Conservation (phyloP, 2,329 filamentous ascomycete genomes). For the Alternaria triticina region DNA sequence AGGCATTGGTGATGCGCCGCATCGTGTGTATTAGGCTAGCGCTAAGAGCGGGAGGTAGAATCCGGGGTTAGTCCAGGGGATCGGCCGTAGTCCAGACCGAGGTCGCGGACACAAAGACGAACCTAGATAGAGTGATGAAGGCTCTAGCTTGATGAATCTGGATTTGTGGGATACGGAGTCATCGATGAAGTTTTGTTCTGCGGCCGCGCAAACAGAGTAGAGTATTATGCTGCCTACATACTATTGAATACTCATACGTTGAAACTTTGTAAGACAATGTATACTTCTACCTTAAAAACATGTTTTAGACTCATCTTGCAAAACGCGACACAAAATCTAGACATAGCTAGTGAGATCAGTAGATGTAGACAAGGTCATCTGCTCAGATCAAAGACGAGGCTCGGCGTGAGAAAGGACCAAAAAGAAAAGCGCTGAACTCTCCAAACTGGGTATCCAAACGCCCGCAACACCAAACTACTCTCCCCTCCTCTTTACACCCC, state of each 20-base stretch:
- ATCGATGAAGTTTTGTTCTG: not conserved
- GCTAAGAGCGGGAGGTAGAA: not conserved
- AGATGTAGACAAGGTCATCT: too few species aligned
- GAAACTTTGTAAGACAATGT: too few species aligned
- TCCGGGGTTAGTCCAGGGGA: not conserved
- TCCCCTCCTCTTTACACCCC: not conserved
- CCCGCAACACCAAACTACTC: not conserved
- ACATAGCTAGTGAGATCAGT: too few species aligned
- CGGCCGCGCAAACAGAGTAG: too few species aligned
- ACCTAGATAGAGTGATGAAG: not conserved
- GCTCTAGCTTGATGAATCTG: not conserved
- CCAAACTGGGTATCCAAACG: not conserved
- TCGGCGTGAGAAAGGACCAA: not conserved
- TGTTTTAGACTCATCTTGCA: too few species aligned
- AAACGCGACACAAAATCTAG: too few species aligned
- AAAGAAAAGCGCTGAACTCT: not conserved
- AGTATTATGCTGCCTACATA: too few species aligned
- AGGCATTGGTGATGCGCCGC: not conserved
- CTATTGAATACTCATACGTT: too few species aligned
- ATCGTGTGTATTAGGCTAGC: not conserved
- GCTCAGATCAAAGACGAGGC: not conserved
- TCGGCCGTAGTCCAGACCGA: not conserved
- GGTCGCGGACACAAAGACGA: not conserved
- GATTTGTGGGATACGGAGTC: not conserved
- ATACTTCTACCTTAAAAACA: too few species aligned